Conservation (phyloP, 1,284 basidiomycete genomes). For the Acaromyces ingoldii region DNA sequence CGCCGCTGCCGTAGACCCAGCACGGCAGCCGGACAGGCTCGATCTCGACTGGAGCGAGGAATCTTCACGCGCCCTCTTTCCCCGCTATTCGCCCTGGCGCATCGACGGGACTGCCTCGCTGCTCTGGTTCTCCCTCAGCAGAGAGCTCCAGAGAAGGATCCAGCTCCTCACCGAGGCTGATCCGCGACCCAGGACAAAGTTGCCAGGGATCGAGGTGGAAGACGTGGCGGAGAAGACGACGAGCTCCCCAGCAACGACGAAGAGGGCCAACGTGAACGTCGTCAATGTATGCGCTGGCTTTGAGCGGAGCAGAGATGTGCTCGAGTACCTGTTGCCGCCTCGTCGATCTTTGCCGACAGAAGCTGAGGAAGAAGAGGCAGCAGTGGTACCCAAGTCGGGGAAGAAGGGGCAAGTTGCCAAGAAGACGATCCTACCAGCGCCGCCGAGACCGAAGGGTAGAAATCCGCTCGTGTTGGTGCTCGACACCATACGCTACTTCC, state of each 20-base stretch:
- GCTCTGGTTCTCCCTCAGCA: conserved; percentile 26
- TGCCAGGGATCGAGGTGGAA: conserved; percentile 30
- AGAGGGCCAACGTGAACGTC: conserved; percentile 24
- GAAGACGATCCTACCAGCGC: no score
- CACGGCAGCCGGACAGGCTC: background rate
- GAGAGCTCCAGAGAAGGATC: conserved; percentile 36
- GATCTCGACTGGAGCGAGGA: background rate
- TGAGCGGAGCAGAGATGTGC: conserved; percentile 27
- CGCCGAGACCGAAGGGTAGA: no score
- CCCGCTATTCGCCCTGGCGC: conserved; percentile 12
- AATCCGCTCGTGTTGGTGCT: no score
- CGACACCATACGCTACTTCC: no score
- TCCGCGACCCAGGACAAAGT: conserved; percentile 23
- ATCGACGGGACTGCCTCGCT: conserved; percentile 22
- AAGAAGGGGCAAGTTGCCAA: no score
- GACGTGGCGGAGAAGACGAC: background rate
- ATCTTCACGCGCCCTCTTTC: no score
- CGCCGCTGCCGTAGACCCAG: conserved; percentile 22
- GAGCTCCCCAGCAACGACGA: background rate
- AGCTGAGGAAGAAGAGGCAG: background rate
- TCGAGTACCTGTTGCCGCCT: conserved; percentile 2
- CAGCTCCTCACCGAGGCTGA: conserved; percentile 38
- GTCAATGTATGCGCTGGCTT: conserved; percentile 46
- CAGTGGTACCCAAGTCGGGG: no score
- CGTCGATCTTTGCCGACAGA: background rate